A percentile compares a stretch with the other conserved stretches of the same genome.
phyloP scores from a whole-genome alignment of 2,329 filamentous ascomycete species.

The Penicillium sp. region DNA sequence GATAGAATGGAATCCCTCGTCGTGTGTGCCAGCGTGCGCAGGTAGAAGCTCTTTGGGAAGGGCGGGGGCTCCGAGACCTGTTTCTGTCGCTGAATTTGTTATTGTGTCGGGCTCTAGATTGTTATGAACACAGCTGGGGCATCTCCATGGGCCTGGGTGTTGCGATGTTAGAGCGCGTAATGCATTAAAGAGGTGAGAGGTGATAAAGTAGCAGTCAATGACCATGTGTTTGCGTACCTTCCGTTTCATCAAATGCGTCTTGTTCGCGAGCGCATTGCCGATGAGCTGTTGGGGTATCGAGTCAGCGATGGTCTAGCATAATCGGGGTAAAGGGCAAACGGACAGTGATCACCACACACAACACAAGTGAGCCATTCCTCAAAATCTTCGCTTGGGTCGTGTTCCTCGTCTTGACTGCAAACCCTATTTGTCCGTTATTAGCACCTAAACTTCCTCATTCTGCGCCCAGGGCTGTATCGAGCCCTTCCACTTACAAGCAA shows the following conservation, averaged over 20 bases:
- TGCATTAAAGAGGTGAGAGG: background rate
- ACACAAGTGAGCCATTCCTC: constrained; percentile 74
- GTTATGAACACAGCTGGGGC: constrained; percentile 53
- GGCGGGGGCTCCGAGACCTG: constrained; percentile 62
- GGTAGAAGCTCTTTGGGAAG: constrained; percentile 70
- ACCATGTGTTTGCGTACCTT: constrained; percentile 51
- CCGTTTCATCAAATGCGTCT: constrained; percentile 59
- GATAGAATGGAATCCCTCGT: constrained; percentile 70
- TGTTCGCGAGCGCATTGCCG: constrained; percentile 80
- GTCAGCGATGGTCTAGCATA: constrained; percentile 29
- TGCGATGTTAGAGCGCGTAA: constrained; percentile 30
- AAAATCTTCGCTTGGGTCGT: constrained; percentile 77
- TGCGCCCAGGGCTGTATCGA: background rate
- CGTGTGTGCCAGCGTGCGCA: constrained; percentile 61
- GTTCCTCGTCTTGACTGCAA: constrained; percentile 77
- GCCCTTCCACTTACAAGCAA: constrained; percentile 56
- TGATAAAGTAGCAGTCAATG: background rate
- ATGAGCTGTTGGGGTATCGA: constrained; percentile 67
- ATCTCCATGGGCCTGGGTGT: constrained; percentile 62
- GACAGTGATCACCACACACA: constrained; percentile 78
- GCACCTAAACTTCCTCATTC: constrained; percentile 10
- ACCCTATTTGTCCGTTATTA: constrained; percentile 57
- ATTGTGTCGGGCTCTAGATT: constrained; percentile 34
- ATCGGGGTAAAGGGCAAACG: constrained; percentile 25
- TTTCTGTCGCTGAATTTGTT: constrained; percentile 28